Evolutionary conservation across 2,329 filamentous ascomycete species (phyloP), one percentile per base, ranked within the genome.

Genomic region (Scedosporium apiospermum): DNA sequence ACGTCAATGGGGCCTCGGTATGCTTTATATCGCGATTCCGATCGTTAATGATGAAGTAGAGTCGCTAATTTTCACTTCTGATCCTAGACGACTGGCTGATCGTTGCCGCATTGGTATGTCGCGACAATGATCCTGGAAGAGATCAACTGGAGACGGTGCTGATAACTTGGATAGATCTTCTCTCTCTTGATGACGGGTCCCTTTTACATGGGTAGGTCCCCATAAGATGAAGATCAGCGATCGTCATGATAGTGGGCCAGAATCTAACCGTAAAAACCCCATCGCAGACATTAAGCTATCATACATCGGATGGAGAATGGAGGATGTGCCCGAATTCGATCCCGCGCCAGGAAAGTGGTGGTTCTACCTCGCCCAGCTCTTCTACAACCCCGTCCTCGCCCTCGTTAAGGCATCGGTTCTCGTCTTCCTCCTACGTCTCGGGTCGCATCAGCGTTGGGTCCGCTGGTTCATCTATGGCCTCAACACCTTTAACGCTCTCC

Each of bases 51-150:
- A 30, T 18, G 57, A 34, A 59, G 18, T 21, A 27, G 18, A 60
- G 21, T n/a, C 6, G 46, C 26, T 57, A 27, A 44, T 9, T 75
- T 63, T 65, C 1, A 38, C 12, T 38, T 27, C 12, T 49, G 21
- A 14, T 55, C 21, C 51, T 21, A 58, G 61, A 63, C 34, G 61
- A 63, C 44, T 58, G 34, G 14, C 46, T 63, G 16, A 63, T 63
- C 16, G 10, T 51, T 18, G 55, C 38, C 3, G 61, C 61, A 4
- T 34, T 63, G 61, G 53, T 63, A 49, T 26, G 57, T 59, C 16
- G 9, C 78, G 7, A 72, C 77, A 62, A 79, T 78, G 66, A 72
- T 73, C 1, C 79, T 77, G 0, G 69, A 78, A 21, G 70, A 79
- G 70, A 79, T 4, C 64, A 78, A 12, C 77, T 78, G 63, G 18